Evolutionary conservation across 306 rosid genomes (phyloP).

Genomic region (Trifolium pratense): DNA sequence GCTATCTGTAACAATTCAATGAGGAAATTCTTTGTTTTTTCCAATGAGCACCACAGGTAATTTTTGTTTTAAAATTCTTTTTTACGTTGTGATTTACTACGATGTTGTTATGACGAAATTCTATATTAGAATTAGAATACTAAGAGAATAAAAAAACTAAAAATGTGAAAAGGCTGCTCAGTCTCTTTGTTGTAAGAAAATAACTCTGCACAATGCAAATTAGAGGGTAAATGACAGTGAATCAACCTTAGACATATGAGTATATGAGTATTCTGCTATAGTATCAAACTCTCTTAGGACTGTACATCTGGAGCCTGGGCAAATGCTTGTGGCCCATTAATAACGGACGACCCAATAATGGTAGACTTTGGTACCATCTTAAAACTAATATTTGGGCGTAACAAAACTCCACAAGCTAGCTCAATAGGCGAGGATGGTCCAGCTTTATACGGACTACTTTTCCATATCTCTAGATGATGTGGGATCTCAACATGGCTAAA

Average conservation of each 20-base stretch:
- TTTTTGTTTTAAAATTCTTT: neutral
- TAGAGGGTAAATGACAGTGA: neutral
- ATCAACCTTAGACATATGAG: neutral
- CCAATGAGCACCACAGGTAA: conserved; percentile 91
- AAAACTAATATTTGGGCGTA: neutral
- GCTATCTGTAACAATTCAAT: conserved; percentile 67
- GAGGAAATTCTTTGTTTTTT: conserved; percentile 80
- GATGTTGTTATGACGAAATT: neutral
- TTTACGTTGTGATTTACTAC: neutral
- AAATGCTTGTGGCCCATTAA: neutral
- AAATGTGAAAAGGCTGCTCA: neutral
- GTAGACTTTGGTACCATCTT: neutral
- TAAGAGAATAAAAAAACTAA: neutral
- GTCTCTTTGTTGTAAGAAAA: conserved; percentile 10
- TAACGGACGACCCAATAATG: neutral
- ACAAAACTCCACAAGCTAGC: neutral
- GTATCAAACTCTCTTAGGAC: too few relatives aligned
- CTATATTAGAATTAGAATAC: neutral
- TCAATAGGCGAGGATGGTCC: neutral
- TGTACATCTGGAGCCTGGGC: neutral
- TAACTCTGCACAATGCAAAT: neutral
- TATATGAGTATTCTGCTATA: neutral
- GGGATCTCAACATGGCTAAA: conserved; percentile 8
- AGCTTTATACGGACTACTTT: neutral
- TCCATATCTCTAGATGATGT: neutral